Conservation (phyloP, 2,329 filamentous ascomycete species). For the Aspergillus arachidicola region DNA sequence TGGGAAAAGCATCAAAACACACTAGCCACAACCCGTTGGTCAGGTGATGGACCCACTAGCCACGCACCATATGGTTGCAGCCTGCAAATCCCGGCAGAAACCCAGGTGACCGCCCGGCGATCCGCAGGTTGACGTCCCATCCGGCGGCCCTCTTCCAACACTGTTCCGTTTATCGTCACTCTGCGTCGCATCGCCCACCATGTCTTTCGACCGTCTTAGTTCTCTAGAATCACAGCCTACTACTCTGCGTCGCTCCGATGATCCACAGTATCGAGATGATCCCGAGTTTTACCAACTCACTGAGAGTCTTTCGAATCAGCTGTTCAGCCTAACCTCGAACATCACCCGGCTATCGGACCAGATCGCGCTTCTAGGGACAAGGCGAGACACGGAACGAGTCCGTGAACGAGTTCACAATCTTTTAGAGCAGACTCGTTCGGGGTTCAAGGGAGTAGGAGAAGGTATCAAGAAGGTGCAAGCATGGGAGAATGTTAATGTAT, state of each 20-base stretch:
- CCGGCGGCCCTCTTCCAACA: slow-evolving; percentile 3
- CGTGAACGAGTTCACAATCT: slow-evolving; percentile 87
- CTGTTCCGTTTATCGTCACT: slow-evolving; percentile 9
- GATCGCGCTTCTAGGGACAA: slow-evolving; percentile 82
- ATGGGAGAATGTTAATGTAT: slow-evolving; percentile 81
- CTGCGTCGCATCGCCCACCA: slow-evolving; percentile 40
- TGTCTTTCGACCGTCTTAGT: slow-evolving; percentile 91
- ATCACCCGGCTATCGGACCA: slow-evolving; percentile 84
- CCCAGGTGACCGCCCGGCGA: slow-evolving; percentile 22
- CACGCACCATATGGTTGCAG: slow-evolving; percentile 33
- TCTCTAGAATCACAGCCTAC: slow-evolving; percentile 79
- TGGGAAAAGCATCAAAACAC: slow-evolving; percentile 40
- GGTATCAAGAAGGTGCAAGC: slow-evolving; percentile 88
- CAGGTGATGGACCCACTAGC: slow-evolving; percentile 27
- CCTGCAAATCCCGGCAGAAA: slow-evolving; percentile 29
- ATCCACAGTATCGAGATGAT: slow-evolving; percentile 81
- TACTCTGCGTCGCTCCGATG: slow-evolving; percentile 67
- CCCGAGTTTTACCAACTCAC: slow-evolving; percentile 87
- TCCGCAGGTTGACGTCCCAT: slow-evolving; percentile 11
- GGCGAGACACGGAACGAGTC: slow-evolving; percentile 86
- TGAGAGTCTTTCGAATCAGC: slow-evolving; percentile 79
- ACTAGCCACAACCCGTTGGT: slow-evolving; percentile 25
- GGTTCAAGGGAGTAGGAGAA: slow-evolving; percentile 90
- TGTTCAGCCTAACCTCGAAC: slow-evolving; percentile 86
- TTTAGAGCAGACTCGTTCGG: slow-evolving; percentile 80